A percentile compares a stretch with the other conserved stretches of the same genome.
Evolutionary conservation across 164 flowering plant genomes (phyloP).

Genomic region (Nelumbo lutea): DNA sequence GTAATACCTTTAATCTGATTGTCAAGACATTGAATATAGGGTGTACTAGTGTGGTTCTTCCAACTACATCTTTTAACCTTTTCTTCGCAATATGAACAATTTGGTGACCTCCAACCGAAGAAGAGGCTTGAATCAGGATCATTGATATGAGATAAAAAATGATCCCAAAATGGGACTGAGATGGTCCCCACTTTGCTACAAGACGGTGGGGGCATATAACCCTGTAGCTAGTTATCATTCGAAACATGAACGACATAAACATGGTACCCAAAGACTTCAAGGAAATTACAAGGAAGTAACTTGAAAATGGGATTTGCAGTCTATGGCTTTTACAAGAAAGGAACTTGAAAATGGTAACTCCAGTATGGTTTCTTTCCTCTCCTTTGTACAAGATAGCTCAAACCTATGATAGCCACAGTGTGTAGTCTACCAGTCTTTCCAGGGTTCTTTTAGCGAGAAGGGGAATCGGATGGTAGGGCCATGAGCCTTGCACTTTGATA

Average conservation of each 20-base stretch:
- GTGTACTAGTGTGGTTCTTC: background rate
- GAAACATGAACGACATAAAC: background rate
- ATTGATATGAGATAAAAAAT: background rate
- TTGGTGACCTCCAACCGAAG: background rate
- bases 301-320: background rate
- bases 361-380: background rate
- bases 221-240: background rate
- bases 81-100: background rate
- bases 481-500: background rate
- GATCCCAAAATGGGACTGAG: background rate
- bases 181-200: background rate
- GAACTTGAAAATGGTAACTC: slow-evolving; percentile 5
- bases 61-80: background rate
- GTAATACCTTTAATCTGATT: background rate
- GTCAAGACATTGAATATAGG: background rate
- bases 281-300: background rate
- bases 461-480: background rate
- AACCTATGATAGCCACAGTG: slow-evolving; percentile 9
- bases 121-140: no score
- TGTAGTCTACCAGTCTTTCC: background rate
- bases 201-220: background rate
- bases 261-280: background rate
- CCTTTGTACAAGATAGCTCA: background rate
- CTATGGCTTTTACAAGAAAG: background rate
- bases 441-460: background rate